Percentiles rank a stretch among this genome's conserved stretches.
Evolutionary conservation across 768 basidiomycete species (phyloP).

Genomic region (Kwoniella mangroviensis): DNA sequence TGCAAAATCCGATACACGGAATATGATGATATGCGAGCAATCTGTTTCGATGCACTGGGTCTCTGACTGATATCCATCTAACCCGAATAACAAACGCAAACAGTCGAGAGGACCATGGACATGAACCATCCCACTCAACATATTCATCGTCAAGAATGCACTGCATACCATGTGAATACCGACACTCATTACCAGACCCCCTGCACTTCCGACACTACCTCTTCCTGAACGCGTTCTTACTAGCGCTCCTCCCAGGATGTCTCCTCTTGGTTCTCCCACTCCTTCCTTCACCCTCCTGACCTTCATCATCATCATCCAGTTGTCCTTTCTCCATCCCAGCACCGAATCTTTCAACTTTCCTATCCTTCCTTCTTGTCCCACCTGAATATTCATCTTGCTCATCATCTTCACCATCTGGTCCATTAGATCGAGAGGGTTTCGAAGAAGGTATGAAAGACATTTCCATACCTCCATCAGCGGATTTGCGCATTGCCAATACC

Average conservation of each 20-base stretch:
- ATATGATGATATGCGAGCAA: no score
- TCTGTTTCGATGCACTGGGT: no score
- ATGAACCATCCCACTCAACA: no score
- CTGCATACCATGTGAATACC: no score
- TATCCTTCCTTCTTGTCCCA: constrained; percentile 40
- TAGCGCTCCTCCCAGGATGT: constrained; percentile 79
- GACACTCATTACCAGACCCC: no score
- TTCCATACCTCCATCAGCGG: constrained; percentile 73
- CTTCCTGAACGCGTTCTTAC: constrained; percentile 69
- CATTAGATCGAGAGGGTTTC: constrained; percentile 50
- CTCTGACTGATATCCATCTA: no score
- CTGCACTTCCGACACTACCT: no score
- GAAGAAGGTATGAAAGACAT: constrained; percentile 75
- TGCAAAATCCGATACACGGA: no score
- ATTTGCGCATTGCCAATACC: constrained; percentile 50
- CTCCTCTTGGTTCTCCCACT: constrained; percentile 77
- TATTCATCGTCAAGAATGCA: no score
- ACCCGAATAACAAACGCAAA: no score
- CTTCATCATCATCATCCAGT: constrained; percentile 45
- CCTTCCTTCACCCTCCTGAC: constrained; percentile 65
- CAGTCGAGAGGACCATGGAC: no score
- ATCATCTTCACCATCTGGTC: constrained; percentile 46
- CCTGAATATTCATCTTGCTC: constrained; percentile 62
- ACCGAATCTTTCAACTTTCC: constrained; percentile 73
- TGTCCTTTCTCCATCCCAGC: constrained; percentile 84